Evolutionary conservation across 768 basidiomycete species (phyloP).

Genomic region (Peribolospora kevripleyi): DNA sequence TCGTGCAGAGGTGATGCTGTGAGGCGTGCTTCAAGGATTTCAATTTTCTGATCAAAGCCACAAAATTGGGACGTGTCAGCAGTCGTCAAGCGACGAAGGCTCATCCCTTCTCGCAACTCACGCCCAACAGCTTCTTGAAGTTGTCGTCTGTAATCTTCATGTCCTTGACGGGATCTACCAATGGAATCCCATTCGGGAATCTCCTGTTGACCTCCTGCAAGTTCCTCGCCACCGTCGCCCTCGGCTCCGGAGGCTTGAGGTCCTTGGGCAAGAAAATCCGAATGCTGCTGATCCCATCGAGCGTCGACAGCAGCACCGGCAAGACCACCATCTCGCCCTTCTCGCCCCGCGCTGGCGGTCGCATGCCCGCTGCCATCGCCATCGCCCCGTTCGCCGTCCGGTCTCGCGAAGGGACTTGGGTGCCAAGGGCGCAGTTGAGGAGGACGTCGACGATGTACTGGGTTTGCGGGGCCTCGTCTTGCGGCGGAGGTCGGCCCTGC

Average conservation of each 20-base stretch:
- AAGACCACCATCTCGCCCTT: constrained; percentile 67
- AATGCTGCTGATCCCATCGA: constrained; percentile 65
- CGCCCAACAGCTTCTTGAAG: constrained; percentile 65
- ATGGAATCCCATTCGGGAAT: constrained; percentile 61
- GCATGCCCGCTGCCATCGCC: constrained; percentile 34
- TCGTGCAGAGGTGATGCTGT: constrained; percentile 51
- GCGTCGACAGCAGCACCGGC: constrained; percentile 62
- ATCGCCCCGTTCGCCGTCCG: constrained; percentile 27
- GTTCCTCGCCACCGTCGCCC: constrained; percentile 72
- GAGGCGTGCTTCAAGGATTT: constrained; percentile 65
- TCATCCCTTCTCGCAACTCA: constrained; percentile 16
- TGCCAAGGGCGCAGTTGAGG: constrained; percentile 46
- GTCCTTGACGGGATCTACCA: constrained; percentile 76
- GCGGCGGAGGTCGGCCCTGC: constrained; percentile 32
- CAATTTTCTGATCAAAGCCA: constrained; percentile 48
- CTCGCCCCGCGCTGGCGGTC: constrained; percentile 44
- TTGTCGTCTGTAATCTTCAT: constrained; percentile 91
- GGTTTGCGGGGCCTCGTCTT: constrained; percentile 50
- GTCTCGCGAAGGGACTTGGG: constrained; percentile 33
- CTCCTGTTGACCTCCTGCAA: constrained; percentile 72
- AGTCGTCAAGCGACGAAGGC: not conserved
- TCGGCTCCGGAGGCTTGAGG: constrained; percentile 42
- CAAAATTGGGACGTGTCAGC: not conserved
- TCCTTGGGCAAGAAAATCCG: constrained; percentile 79
- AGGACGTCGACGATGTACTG: constrained; percentile 86